Evolutionary conservation across 2,329 filamentous ascomycete genomes (phyloP), one percentile per base, ranked within the genome.

Genomic region (Penicillium rolfsii): DNA sequence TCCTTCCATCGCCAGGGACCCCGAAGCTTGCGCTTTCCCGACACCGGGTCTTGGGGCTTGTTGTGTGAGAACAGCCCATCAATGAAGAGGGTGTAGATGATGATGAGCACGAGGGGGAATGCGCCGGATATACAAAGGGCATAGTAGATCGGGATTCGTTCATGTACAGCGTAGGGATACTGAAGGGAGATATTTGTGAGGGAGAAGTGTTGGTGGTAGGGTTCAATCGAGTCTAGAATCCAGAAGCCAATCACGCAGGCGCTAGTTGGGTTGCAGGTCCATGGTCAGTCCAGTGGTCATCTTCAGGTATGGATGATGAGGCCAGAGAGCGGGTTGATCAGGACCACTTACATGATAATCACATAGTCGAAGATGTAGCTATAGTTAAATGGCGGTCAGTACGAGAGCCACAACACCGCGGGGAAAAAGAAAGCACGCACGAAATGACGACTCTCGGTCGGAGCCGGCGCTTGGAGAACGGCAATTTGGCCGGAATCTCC

Each of bases 301-400:
- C 11, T n/a, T 19, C 8, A 19, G 16, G 46, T 28, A 9, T 33
- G 28, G n/a, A n/a, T 12, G 11, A 24, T 3, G 26, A 30, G 22
- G 24, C 16, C 45, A 14, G 38, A 28, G 19, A 36, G 53, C 8
- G 16, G 22, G 24, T 30, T 60, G 57, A 30, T 53, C 30, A 22
- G 41, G 36, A n/a, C 74, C 81, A 69, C 76, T 22, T 22, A 85
- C 84, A 85, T 70, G 60, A 87, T 82, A 57, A 86, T 84, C 55
- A 84, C 78, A 78, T 86, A 87, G 77, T 87, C 84, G 64, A 81
- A 74, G 62, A 85, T 80, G 69, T 86, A 86, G 68, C 83, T 85
- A 67, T 16, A 35, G 22, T 35, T 36, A 36, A 36, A 12, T 56
- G 7, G 41, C 7, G 19, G 50, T 40, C 22, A 53, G 35, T 40